A percentile compares a stretch with the other conserved stretches of the same genome.
Conservation (phyloP, 1,284 basidiomycete genomes). For the Trametes sp. region DNA sequence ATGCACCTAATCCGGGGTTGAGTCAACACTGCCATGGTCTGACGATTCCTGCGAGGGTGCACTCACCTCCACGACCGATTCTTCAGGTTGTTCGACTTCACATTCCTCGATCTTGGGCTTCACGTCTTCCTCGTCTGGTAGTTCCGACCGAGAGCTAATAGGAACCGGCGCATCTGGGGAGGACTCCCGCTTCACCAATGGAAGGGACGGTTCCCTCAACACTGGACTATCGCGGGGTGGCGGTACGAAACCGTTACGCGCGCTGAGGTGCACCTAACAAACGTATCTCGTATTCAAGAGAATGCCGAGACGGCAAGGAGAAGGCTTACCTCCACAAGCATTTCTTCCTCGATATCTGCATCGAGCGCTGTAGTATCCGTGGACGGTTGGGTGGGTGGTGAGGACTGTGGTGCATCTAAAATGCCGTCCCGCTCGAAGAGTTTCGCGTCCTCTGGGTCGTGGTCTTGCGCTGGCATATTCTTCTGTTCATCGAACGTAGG, state of each 20-base stretch:
- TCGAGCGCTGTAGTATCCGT: too few relatives aligned
- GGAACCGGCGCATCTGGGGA: neutral
- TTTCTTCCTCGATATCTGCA: conserved; percentile 3
- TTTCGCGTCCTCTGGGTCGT: neutral
- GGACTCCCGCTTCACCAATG: neutral
- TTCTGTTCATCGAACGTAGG: neutral
- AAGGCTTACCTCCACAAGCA: conserved; percentile 5
- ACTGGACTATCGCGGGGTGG: neutral
- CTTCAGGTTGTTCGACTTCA: conserved; percentile 8
- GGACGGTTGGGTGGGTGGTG: neutral
- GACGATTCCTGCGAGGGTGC: neutral
- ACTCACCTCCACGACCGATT: conserved; percentile 19
- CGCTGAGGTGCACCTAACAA: conserved; percentile 10
- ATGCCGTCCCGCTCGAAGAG: neutral
- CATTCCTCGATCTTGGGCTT: conserved; percentile 4
- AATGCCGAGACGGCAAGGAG: too few relatives aligned
- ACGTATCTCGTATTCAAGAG: neutral
- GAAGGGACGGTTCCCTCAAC: neutral
- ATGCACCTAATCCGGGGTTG: neutral
- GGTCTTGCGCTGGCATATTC: neutral
- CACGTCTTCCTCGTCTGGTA: neutral
- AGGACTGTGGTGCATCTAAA: neutral
- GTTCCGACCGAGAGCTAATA: neutral
- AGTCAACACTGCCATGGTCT: neutral
- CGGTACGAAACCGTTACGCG: neutral